Evolutionary conservation across 2,329 filamentous ascomycete species (phyloP).

Genomic region (Scytalidium sp.): DNA sequence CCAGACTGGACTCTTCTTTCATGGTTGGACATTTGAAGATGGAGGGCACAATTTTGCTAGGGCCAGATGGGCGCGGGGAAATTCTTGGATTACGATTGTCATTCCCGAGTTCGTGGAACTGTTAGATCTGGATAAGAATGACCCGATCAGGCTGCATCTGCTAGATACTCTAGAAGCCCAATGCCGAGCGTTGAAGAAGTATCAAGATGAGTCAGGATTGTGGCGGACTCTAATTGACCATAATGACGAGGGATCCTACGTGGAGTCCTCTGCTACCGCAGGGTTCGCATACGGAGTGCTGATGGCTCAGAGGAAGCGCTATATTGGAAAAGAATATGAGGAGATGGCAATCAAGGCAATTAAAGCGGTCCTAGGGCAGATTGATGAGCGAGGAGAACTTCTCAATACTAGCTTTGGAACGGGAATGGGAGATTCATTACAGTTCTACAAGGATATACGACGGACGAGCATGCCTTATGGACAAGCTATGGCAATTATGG

Average conservation of each 20-base stretch:
- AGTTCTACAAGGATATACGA: slow-evolving; percentile 76
- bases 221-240: slow-evolving; percentile 76
- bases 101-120: slow-evolving; percentile 79
- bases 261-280: slow-evolving; percentile 74
- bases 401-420: slow-evolving; percentile 76
- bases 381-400: slow-evolving; percentile 67
- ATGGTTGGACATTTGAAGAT: slow-evolving; percentile 76
- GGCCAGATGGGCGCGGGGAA: slow-evolving; percentile 58
- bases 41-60: slow-evolving; percentile 61
- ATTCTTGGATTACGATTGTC: slow-evolving; percentile 78
- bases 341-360: slow-evolving; percentile 63
- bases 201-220: slow-evolving; percentile 61
- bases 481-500: slow-evolving; percentile 83
- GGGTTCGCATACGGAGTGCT: slow-evolving; percentile 80
- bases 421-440: slow-evolving; percentile 68
- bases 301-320: slow-evolving; percentile 68
- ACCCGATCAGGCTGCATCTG: slow-evolving; percentile 59
- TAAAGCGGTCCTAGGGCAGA: slow-evolving; percentile 62
- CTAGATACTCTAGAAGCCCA: slow-evolving; percentile 66
- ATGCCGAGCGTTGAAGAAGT: slow-evolving; percentile 57
- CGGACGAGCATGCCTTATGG: slow-evolving; percentile 82
- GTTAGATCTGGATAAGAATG: slow-evolving; percentile 54
- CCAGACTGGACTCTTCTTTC: slow-evolving; percentile 71
- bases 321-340: slow-evolving; percentile 61
- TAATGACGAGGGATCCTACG: slow-evolving; percentile 65